Percentiles rank a stretch among this genome's conserved stretches.
Conservation (phyloP, 495 filamentous ascomycete species). For the Penicillium desertorum region DNA sequence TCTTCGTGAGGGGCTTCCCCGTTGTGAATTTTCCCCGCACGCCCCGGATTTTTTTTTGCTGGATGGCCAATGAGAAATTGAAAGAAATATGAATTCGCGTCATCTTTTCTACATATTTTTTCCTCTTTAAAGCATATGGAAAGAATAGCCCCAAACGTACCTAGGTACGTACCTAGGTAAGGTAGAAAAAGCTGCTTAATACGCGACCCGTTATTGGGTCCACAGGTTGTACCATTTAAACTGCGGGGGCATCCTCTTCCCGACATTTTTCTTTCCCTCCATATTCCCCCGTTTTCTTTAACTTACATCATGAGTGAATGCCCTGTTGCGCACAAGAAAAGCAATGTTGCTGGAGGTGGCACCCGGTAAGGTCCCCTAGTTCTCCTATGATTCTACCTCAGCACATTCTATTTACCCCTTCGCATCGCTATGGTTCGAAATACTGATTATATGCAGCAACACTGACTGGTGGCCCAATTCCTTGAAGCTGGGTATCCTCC, state of each 20-base stretch:
- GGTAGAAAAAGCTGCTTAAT: slow-evolving; percentile 14
- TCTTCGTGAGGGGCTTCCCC: not conserved
- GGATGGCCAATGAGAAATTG: not conserved
- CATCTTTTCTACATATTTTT: not conserved
- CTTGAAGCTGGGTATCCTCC: slow-evolving; percentile 66
- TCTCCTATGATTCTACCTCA: not conserved
- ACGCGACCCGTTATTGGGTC: slow-evolving; percentile 7
- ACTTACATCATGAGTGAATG: slow-evolving; percentile 43
- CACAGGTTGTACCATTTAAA: slow-evolving; percentile 8
- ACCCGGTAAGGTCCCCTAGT: slow-evolving; percentile 34
- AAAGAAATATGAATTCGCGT: not conserved
- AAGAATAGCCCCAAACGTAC: not conserved
- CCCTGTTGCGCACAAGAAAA: slow-evolving; percentile 42
- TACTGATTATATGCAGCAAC: slow-evolving; percentile 36
- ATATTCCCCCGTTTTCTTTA: not conserved
- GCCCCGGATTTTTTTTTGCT: not conserved
- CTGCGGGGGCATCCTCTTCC: slow-evolving; percentile 4
- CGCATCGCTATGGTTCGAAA: not conserved
- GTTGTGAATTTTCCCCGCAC: slow-evolving; percentile 8
- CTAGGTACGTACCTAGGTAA: too few relatives aligned
- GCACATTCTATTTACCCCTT: not conserved
- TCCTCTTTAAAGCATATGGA: not conserved
- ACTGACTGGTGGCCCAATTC: slow-evolving; percentile 68
- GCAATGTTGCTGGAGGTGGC: slow-evolving; percentile 61
- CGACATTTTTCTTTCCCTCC: not conserved